Base-by-base conservation (phyloP, 2,329 filamentous ascomycete species). In the Penicillium sp. region DNA sequence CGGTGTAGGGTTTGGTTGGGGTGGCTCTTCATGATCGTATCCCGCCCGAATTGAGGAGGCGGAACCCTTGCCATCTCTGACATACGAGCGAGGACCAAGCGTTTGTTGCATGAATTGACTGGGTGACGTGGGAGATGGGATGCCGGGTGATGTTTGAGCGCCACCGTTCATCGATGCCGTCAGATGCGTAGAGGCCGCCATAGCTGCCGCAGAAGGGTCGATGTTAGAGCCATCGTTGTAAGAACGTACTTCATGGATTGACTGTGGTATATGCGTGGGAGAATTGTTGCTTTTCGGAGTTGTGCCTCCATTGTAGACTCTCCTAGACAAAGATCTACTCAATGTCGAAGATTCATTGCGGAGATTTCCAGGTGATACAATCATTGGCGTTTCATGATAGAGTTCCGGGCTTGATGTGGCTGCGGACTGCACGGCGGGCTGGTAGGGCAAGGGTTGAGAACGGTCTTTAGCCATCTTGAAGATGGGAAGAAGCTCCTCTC, bases 381-480 rank as follows among this genome's bases (percentile, higher is more conserved):
- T 51, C n/a, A 46, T 20, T 38, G 51, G 20, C 33, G 50, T 33
- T 40, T 58, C 56, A 20, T 58, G 56, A 49, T 58, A 58, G 21
- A 46, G 4, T 8, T 54, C 56, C 5, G 51, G 51, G 30, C 57
- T 38, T 80, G 77, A 21, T 81, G 65, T 55, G 74, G 74, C 46
- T 76, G 72, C 64, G 30, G 71, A 67, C 40, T 52, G 52, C 7
- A 24, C 20, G 9, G 67, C 61, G n/a, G 76, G 76, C 40, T 76
- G 74, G 50, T 78, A 77, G 33, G 92, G 92, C 21, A 97, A 79
- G 35, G 93, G 93, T 68, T 96, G 90, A 62, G 91, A 89, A 65
- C 88, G 88, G 70, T 97, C 92, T 76, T 97, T 97, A 66, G 87
- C 89, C 67, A 96, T 85, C 61, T 92, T 90, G 66, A 97, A 84